A percentile compares a stretch with the other conserved stretches of the same genome.
Conservation (phyloP, 2,329 filamentous ascomycete genomes). For the Colletotrichum sidae region DNA sequence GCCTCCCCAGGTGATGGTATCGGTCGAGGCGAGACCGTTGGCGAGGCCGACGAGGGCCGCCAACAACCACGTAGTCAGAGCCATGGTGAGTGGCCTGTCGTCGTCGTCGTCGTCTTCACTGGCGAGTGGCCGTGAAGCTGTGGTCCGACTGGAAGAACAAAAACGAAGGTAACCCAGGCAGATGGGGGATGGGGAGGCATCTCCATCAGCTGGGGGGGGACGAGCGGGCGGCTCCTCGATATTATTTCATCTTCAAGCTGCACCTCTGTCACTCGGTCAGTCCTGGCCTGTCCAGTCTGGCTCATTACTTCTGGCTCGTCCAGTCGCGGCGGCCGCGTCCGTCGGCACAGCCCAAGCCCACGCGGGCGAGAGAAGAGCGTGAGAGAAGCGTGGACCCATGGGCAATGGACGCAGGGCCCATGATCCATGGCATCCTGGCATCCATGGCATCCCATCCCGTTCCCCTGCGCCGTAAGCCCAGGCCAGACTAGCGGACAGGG, state of each 20-base stretch:
- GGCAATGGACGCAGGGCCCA: slow-evolving; percentile 9
- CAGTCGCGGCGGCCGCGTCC: slow-evolving; percentile 19
- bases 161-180: slow-evolving; percentile 33
- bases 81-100: slow-evolving; percentile 29
- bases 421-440: slow-evolving; percentile 26
- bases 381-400: slow-evolving; percentile 23
- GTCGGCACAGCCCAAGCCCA: slow-evolving; percentile 24
- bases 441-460: slow-evolving; percentile 19
- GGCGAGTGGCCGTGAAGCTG: slow-evolving; percentile 18
- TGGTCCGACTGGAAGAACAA: background rate
- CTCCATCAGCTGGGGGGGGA: slow-evolving; percentile 16
- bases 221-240: slow-evolving; percentile 27
- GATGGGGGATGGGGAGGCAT: slow-evolving; percentile 17
- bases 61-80: slow-evolving; percentile 34
- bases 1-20: slow-evolving; percentile 71
- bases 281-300: background rate
- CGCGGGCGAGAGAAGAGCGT: slow-evolving; percentile 16
- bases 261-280: background rate
- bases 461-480: background rate
- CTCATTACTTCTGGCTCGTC: background rate
- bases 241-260: slow-evolving; percentile 13
- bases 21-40: slow-evolving; percentile 55
- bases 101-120: slow-evolving; percentile 6
- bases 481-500: slow-evolving; percentile 23
- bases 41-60: slow-evolving; percentile 48